These are phyloP conservation scores for Cinnamomum micranthum DNA, from an alignment of 164 flowering plant species.

Conservation along the genomic window DNA sequence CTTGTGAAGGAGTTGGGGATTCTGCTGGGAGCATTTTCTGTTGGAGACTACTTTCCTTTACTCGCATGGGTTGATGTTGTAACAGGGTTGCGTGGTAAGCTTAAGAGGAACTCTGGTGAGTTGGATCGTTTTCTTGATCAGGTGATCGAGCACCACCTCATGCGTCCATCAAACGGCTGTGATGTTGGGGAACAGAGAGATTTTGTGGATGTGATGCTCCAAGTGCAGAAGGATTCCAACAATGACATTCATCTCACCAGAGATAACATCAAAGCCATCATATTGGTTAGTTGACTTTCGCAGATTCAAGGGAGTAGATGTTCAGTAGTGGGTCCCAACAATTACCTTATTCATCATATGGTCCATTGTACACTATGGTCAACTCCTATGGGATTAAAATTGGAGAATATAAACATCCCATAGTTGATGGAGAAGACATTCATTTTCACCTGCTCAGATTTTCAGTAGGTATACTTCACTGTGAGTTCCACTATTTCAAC, in stretches of 20 bases:
- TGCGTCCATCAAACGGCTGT: neutral
- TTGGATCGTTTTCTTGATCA: conserved; percentile 16
- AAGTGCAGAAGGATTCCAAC: conserved; percentile 7
- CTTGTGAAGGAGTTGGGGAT: neutral
- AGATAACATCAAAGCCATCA: conserved; percentile 15
- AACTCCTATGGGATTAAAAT: too few relatives aligned
- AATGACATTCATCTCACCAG: conserved; percentile 4
- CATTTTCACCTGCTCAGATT: too few relatives aligned
- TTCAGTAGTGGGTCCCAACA: too few relatives aligned
- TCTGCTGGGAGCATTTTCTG: conserved; percentile 13
- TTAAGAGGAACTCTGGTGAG: conserved; percentile 8
- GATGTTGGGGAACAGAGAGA: neutral
- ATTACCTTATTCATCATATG: too few relatives aligned
- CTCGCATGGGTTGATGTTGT: conserved; percentile 23
- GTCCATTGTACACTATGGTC: too few relatives aligned
- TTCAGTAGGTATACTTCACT: too few relatives aligned
- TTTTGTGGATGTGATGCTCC: conserved; percentile 16
- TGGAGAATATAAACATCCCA: too few relatives aligned
- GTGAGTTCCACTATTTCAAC: too few relatives aligned
- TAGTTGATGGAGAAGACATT: too few relatives aligned
- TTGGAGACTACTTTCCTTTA: conserved; percentile 23
- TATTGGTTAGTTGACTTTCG: neutral
- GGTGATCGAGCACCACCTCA: conserved; percentile 18
- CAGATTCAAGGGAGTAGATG: too few relatives aligned
- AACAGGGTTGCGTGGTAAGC: conserved; percentile 15